Evolutionary conservation across 495 filamentous ascomycete species (phyloP).

Genomic region (Xylona heveae): DNA sequence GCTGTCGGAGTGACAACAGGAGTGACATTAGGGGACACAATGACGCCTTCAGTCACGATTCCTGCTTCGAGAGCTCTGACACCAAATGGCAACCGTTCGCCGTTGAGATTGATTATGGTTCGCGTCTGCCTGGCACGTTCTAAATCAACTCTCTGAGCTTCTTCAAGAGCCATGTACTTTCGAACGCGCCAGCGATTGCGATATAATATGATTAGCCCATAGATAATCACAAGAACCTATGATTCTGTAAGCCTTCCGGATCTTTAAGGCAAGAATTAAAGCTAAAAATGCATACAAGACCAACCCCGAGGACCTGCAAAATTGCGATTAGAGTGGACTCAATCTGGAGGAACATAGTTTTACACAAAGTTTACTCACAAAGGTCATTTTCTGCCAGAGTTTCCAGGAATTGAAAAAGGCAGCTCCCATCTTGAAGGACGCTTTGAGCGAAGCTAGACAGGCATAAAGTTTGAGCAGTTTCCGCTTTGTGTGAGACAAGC

Average conservation of each 20-base stretch:
- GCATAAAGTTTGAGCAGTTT: conserved; percentile 5
- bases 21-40: conserved; percentile 50
- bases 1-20: too few species aligned
- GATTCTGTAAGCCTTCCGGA: neutral
- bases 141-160: conserved; percentile 35
- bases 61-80: conserved; percentile 75
- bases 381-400: conserved; percentile 79
- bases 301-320: conserved; percentile 1
- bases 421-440: conserved; percentile 9
- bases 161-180: conserved; percentile 23
- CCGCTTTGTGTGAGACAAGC: too few species aligned
- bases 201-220: neutral
- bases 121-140: conserved; percentile 29
- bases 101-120: conserved; percentile 16
- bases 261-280: neutral
- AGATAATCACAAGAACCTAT: neutral
- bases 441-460: conserved; percentile 6
- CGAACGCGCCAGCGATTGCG: neutral
- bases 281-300: neutral
- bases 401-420: conserved; percentile 59
- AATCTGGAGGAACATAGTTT: too few species aligned
- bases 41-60: conserved; percentile 72
- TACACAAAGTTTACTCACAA: too few species aligned
- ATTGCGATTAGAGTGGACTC: too few species aligned
- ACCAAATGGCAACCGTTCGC: conserved; percentile 63